Conservation (phyloP, 768 basidiomycete genomes). For the Podaxis carcinomalis region DNA sequence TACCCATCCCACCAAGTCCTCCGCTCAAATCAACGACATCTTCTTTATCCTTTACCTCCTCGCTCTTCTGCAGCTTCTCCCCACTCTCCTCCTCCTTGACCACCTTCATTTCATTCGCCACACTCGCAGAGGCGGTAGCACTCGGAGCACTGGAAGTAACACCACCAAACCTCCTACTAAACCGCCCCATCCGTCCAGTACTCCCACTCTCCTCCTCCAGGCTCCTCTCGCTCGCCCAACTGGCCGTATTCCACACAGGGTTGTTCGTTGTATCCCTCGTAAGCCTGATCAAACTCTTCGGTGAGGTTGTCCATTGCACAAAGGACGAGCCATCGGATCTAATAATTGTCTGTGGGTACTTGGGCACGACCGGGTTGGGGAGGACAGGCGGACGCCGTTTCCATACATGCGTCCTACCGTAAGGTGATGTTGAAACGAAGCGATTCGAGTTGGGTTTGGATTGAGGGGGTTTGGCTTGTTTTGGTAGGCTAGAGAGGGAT, state of each 20-base stretch:
- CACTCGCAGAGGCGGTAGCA: no score
- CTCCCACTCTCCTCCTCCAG: conserved; percentile 68
- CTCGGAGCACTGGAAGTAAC: neutral
- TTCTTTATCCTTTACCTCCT: neutral
- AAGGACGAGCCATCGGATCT: conserved; percentile 88
- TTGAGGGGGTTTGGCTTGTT: neutral
- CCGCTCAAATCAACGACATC: conserved; percentile 16
- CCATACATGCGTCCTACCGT: conserved; percentile 82
- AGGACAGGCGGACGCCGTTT: conserved; percentile 62
- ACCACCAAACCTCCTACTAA: conserved; percentile 62
- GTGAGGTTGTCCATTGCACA: conserved; percentile 85
- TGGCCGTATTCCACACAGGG: conserved; percentile 77
- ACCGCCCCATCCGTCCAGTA: conserved; percentile 77
- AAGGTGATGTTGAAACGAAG: conserved; percentile 65
- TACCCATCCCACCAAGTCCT: conserved; percentile 26
- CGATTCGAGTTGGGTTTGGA: conserved; percentile 9
- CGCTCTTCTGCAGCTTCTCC: neutral
- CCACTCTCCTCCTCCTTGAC: neutral
- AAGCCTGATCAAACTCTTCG: conserved; percentile 68
- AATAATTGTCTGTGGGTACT: conserved; percentile 81
- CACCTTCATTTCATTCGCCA: no score
- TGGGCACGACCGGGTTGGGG: conserved; percentile 81
- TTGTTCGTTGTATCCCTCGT: conserved; percentile 89
- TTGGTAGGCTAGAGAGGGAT: neutral
- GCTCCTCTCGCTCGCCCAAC: conserved; percentile 39